Base-by-base conservation (phyloP, 495 filamentous ascomycete species). In the Penicillium longicatenatum region DNA sequence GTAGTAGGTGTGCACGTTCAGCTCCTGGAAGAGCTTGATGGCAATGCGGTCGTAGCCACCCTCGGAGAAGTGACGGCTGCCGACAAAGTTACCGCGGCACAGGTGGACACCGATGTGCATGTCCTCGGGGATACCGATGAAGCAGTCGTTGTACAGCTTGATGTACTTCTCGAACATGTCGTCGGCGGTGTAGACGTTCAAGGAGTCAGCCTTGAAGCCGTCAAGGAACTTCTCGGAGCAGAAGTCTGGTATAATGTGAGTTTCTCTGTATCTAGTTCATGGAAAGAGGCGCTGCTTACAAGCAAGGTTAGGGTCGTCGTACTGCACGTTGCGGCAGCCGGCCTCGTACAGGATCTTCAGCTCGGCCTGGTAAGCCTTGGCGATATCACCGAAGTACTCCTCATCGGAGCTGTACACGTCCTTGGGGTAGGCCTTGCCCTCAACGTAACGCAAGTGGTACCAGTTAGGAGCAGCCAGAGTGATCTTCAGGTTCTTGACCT, bases 1-100 rank as follows among this genome's bases (percentile, higher is more conserved):
- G 68, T 91, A 92, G 75, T 89, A 93, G 6, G 89, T 91, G 72
- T 88, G 81, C 16, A 91, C 85, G 58, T 90, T 83, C 42, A 92
- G 79, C 57, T 88, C 76, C 55, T 85, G 78, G 79, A 94, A 94
- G 14, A 94, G 81, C 76, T 89, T 90, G 62, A 82, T 81, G 46
- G 90, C 90, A 58, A 94, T 91, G 52, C 82, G 78, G 71, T 93
- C 90, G 71, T 93, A 94, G 20, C 85, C 86, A 30, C 90, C 90
- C 70, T 90, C 86, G 53, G 86, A 84, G 73, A 94, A 93, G 75
- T 91, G 86, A n/a, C 87, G 79, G 39, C 83, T 84, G 53, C 85
- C 83, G 63, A 89, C 84, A 71, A 91, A 92, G 76, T 92, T 94
- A 48, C 90, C 90, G 50, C 88, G 84, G 79, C 90, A 92, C 49